Evolutionary conservation across 495 filamentous ascomycete species (phyloP).

Genomic region (Talaromyces thailandensis): DNA sequence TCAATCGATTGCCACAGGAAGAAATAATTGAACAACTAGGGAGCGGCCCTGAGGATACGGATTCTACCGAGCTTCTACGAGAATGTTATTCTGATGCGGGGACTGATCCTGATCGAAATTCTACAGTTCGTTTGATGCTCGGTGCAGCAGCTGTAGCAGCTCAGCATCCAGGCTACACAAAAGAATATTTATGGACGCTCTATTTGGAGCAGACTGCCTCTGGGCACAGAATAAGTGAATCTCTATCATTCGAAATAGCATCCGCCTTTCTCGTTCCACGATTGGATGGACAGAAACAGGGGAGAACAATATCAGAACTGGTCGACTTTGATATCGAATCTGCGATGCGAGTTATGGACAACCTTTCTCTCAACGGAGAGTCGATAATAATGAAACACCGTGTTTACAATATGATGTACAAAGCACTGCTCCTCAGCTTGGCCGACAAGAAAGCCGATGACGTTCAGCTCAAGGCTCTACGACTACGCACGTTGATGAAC

Average conservation of each 20-base stretch:
- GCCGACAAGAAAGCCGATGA: background rate
- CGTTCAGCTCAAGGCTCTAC: background rate
- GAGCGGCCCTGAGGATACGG: conserved; percentile 24
- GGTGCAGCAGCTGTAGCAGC: background rate
- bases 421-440: conserved; percentile 11
- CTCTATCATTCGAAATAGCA: conserved; percentile 26
- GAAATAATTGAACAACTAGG: conserved; percentile 25
- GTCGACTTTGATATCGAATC: conserved; percentile 24
- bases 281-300: background rate
- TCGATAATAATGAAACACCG: conserved; percentile 27
- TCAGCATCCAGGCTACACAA: conserved; percentile 30
- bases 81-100: background rate
- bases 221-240: conserved; percentile 25
- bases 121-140: background rate
- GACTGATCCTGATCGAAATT: background rate
- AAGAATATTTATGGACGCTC: conserved; percentile 17
- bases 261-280: conserved; percentile 26
- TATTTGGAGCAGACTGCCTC: conserved; percentile 23
- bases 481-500: conserved; percentile 1
- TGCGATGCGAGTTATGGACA: conserved; percentile 37
- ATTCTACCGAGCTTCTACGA: conserved; percentile 40
- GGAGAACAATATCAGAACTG: conserved; percentile 8
- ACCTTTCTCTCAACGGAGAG: conserved; percentile 35
- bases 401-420: conserved; percentile 33
- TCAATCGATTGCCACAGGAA: background rate